These are phyloP conservation scores for Gnetum montanum DNA, from an alignment of 75 land plant genomes.

Conservation along the genomic window DNA sequence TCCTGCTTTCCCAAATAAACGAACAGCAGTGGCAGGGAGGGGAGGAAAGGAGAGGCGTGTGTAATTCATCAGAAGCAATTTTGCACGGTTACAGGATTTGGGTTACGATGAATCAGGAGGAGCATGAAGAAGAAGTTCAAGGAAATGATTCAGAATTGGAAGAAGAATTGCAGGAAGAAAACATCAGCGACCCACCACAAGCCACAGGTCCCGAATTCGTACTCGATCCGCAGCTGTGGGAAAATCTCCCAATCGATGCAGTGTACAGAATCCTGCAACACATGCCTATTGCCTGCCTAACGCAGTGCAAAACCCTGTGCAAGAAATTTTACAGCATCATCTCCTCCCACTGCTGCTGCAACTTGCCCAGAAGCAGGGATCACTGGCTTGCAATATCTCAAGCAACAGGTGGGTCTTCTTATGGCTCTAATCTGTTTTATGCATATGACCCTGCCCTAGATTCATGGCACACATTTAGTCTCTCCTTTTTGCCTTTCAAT, in stretches of 20 bases:
- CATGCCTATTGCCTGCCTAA: slow-evolving; percentile 11
- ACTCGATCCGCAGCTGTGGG: slow-evolving; percentile 15
- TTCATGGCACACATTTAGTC: slow-evolving; percentile 19
- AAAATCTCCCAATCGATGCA: slow-evolving; percentile 17
- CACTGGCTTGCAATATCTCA: slow-evolving; percentile 20
- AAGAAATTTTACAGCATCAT: slow-evolving; percentile 3
- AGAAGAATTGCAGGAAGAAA: too few relatives aligned
- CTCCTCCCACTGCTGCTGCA: background rate
- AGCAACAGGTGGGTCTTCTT: slow-evolving; percentile 11
- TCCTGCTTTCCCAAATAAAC: too few relatives aligned
- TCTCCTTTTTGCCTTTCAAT: slow-evolving; percentile 26
- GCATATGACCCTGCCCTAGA: slow-evolving; percentile 20
- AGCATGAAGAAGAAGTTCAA: too few relatives aligned
- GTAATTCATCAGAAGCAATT: too few relatives aligned
- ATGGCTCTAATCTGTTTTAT: too few relatives aligned
- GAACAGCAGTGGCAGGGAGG: too few relatives aligned
- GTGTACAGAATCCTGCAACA: slow-evolving; percentile 17
- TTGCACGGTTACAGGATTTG: too few relatives aligned
- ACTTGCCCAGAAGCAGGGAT: background rate
- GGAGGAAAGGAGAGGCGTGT: too few relatives aligned
- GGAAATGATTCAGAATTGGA: too few relatives aligned
- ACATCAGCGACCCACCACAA: too few relatives aligned
- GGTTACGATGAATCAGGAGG: too few relatives aligned
- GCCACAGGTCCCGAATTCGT: background rate
- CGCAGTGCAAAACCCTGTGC: slow-evolving; percentile 13